Conservation (phyloP, 768 basidiomycete species). For the Galerina sulciceps region DNA sequence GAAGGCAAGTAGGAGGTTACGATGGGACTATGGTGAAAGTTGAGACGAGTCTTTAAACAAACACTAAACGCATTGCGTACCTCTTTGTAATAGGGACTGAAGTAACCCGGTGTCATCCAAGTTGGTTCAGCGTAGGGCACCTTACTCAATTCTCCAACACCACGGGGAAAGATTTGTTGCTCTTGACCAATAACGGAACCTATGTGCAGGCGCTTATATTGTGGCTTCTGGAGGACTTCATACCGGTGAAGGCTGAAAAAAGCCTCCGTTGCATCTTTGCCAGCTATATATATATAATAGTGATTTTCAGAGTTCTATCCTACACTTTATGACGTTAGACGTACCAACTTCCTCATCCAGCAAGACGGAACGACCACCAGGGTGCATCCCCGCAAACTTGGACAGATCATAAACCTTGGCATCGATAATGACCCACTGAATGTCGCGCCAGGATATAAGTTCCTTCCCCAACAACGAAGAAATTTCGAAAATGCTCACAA, state of each 20-base stretch:
- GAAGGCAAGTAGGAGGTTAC: slow-evolving; percentile 56
- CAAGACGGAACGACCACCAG: slow-evolving; percentile 82
- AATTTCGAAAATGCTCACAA: slow-evolving; percentile 46
- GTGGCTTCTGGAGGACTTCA: slow-evolving; percentile 79
- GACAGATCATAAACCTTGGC: slow-evolving; percentile 79
- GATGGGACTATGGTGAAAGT: slow-evolving; percentile 47
- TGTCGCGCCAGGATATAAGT: background rate
- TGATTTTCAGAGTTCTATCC: background rate
- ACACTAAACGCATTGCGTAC: slow-evolving; percentile 33
- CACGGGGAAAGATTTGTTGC: slow-evolving; percentile 51
- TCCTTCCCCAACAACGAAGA: background rate
- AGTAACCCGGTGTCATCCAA: slow-evolving; percentile 74
- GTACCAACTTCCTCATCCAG: slow-evolving; percentile 76
- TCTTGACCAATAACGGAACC: slow-evolving; percentile 73
- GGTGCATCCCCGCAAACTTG: slow-evolving; percentile 81
- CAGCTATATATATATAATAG: slow-evolving; percentile 49
- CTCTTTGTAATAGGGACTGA: slow-evolving; percentile 76
- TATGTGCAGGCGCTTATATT: slow-evolving; percentile 74
- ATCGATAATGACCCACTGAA: slow-evolving; percentile 76
- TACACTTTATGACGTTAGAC: slow-evolving; percentile 20
- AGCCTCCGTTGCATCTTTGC: slow-evolving; percentile 83
- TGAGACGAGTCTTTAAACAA: slow-evolving; percentile 20
- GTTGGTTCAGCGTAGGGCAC: slow-evolving; percentile 92
- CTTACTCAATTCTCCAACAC: slow-evolving; percentile 62
- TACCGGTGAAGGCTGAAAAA: slow-evolving; percentile 91